phyloP scores from a whole-genome alignment of 768 basidiomycete species.

The Lyophyllum atratum region DNA sequence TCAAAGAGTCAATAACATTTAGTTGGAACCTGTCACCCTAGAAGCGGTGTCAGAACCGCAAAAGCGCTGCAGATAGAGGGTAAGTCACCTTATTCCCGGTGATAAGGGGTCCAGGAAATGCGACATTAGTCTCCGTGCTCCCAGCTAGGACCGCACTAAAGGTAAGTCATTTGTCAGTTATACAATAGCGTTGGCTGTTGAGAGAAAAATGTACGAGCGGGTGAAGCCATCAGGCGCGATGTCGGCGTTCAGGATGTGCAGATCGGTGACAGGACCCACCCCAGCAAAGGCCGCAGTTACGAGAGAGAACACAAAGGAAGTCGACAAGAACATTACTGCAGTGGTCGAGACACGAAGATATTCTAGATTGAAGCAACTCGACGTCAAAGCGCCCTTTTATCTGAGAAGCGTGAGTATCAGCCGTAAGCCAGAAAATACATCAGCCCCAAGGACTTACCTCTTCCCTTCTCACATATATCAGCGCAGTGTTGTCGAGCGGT shows the following conservation, averaged over 20 bases:
- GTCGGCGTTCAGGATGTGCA: conserved; percentile 41
- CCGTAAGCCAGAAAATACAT: neutral
- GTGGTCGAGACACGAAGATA: neutral
- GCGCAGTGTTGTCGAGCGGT: neutral
- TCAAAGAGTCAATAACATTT: conserved; percentile 44
- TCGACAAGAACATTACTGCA: neutral
- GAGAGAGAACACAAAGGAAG: neutral
- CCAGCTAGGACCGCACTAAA: conserved; percentile 26
- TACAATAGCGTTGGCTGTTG: neutral
- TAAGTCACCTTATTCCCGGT: conserved; percentile 29
- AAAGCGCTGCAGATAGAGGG: too few species aligned
- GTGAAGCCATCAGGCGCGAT: conserved; percentile 51
- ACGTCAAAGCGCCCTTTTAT: neutral
- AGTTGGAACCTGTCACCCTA: conserved; percentile 46
- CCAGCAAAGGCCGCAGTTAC: conserved; percentile 3
- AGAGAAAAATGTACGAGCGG: conserved; percentile 15
- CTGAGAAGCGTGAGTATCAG: neutral
- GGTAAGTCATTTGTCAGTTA: neutral
- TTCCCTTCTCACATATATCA: neutral
- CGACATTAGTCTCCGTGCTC: neutral
- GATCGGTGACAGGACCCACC: conserved; percentile 30
- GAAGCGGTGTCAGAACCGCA: neutral
- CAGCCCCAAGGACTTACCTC: neutral
- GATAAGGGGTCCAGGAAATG: conserved; percentile 26
- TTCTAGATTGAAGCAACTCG: neutral